Base-by-base conservation (phyloP, 1,284 basidiomycete species). In the Rhodotorula sp. region DNA sequence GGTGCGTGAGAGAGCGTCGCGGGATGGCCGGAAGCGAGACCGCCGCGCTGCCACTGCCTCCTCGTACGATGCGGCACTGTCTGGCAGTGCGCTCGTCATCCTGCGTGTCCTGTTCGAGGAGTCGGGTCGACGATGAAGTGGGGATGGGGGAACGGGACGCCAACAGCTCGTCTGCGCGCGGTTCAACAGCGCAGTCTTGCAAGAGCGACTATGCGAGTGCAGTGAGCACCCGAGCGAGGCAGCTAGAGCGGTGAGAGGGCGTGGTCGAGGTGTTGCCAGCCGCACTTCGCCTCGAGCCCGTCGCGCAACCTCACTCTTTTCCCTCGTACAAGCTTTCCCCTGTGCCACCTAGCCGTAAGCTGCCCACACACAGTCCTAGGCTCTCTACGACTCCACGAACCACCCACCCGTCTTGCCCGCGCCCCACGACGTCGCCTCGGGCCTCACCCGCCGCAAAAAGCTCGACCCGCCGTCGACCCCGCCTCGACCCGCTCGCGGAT, bases 331-430 rank as follows among this genome's bases (percentile, higher is more conserved):
- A 61, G 51, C 51, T 51, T 49, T 46, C 39, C 39, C 49, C 46
- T 61, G 59, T 34, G 44, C 60, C 60, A 61, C 60, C 39, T 61
- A 39, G 36, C 60, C 60, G 60, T 61, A 24, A 61, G 60, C 47
- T 47, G n/a, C n/a, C 13, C 22, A 22, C 19, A 19, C 39, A 44
- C 39, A 44, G 13, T 13, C n/a, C 19, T 29, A 22, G 32, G 11
- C 34, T 46, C 48, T 22, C 34, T 44, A n/a, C 36, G 24, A 30
- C 32, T 10, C 30, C 9, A 5, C 17, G 11, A 34, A 15, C 15
- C 5, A 5, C 36, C 7, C 15, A n/a, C n/a, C 27, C 51, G 29
- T 7, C 49, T 6, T 22, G 19, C 49, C 6, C n/a, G 32, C 17
- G 27, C 34, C 48, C 32, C 17, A 32, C 32, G 39, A 44, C 39